phyloP scores from a whole-genome alignment of 2,329 filamentous ascomycete species.

The Cyphellophora attinorum region DNA sequence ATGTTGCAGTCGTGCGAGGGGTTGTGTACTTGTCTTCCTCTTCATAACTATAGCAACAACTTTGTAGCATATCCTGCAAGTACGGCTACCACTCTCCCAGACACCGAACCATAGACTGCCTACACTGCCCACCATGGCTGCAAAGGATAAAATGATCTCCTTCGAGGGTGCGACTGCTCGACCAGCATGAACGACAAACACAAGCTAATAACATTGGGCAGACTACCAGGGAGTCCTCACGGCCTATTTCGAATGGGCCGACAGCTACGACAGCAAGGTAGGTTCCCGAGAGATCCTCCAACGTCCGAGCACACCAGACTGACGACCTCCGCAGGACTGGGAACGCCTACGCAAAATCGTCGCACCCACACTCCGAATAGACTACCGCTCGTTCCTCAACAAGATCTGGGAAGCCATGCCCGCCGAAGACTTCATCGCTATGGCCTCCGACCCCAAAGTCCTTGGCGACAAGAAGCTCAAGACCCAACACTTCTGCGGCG shows the following conservation, averaged over 20 bases:
- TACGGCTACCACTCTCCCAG: too few species aligned
- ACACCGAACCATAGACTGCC: too few species aligned
- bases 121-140: too few species aligned
- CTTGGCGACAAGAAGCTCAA: slow-evolving; percentile 52
- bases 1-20: too few species aligned
- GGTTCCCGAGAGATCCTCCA: neutral
- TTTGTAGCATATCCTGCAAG: too few species aligned
- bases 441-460: slow-evolving; percentile 48
- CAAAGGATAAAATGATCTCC: slow-evolving; percentile 14
- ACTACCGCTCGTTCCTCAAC: slow-evolving; percentile 59
- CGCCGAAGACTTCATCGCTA: slow-evolving; percentile 50
- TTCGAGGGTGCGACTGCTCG: slow-evolving; percentile 9
- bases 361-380: slow-evolving; percentile 49
- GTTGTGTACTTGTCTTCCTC: too few species aligned
- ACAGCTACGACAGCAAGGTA: slow-evolving; percentile 36
- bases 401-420: slow-evolving; percentile 53
- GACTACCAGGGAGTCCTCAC: slow-evolving; percentile 18
- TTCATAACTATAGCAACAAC: too few species aligned
- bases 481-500: slow-evolving; percentile 53
- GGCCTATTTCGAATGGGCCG: slow-evolving; percentile 32
- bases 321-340: slow-evolving; percentile 25
- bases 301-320: neutral
- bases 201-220: slow-evolving; percentile 3
- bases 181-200: neutral
- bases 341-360: slow-evolving; percentile 30